Conservation (phyloP, 108 stramenopile species). For the Skeletonema menzelii region DNA sequence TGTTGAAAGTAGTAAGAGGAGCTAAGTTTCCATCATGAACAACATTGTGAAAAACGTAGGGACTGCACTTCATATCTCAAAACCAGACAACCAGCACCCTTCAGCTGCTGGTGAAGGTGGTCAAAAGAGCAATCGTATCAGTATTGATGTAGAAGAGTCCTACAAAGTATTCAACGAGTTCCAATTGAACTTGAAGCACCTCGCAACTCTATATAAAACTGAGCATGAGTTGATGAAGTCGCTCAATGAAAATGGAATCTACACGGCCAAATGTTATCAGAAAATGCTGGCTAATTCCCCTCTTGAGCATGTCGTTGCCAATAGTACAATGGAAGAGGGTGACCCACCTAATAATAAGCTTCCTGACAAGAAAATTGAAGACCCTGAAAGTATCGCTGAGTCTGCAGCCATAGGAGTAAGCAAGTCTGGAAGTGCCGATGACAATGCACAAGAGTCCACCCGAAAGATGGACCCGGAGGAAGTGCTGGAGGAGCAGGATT, state of each 20-base stretch:
- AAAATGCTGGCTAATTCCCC: slow-evolving; percentile 35
- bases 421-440: background rate
- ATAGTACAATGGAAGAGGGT: background rate
- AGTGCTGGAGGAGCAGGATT: background rate
- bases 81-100: background rate
- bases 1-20: no score
- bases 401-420: background rate
- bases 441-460: background rate
- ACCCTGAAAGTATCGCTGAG: background rate
- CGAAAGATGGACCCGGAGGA: background rate
- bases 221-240: slow-evolving; percentile 28
- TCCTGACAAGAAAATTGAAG: background rate
- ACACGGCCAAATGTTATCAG: slow-evolving; percentile 35
- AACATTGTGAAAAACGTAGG: background rate
- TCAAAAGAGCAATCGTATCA: slow-evolving; percentile 20
- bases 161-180: slow-evolving; percentile 28
- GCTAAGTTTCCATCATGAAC: background rate
- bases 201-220: slow-evolving; percentile 22
- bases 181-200: slow-evolving; percentile 34
- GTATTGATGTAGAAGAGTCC: slow-evolving; percentile 23
- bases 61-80: background rate
- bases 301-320: slow-evolving; percentile 16
- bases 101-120: background rate
- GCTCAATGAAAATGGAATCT: slow-evolving; percentile 35
- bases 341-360: background rate